Percentiles rank a stretch among this genome's conserved stretches.
Conservation (phyloP, 2,329 filamentous ascomycete genomes). For the Colletotrichum sp. region DNA sequence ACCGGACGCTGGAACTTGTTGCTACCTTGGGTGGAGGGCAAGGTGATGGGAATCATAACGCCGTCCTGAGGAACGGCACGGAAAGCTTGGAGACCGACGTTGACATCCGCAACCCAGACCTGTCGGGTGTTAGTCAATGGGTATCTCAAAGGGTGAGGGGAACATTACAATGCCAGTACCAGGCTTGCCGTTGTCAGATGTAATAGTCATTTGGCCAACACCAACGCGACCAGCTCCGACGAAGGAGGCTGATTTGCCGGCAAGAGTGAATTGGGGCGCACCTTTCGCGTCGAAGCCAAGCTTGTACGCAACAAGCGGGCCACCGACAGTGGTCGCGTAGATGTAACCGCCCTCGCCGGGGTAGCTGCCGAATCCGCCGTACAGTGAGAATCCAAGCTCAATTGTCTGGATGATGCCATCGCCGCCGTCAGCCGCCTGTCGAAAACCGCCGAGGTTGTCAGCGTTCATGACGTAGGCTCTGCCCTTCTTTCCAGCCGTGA, state of each 20-base stretch:
- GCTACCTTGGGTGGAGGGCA: slow-evolving; percentile 40
- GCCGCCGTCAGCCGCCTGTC: slow-evolving; percentile 36
- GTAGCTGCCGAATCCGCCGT: slow-evolving; percentile 42
- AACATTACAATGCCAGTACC: slow-evolving; percentile 36
- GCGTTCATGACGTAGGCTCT: slow-evolving; percentile 43
- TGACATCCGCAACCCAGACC: slow-evolving; percentile 44
- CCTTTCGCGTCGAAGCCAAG: slow-evolving; percentile 23
- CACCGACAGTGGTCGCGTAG: slow-evolving; percentile 33
- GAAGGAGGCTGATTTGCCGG: slow-evolving; percentile 27
- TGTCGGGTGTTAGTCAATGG: neutral
- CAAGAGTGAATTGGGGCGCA: slow-evolving; percentile 36
- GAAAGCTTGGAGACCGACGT: slow-evolving; percentile 42
- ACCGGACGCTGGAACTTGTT: slow-evolving; percentile 44
- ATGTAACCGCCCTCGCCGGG: slow-evolving; percentile 48
- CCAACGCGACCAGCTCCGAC: slow-evolving; percentile 32
- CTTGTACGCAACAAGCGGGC: slow-evolving; percentile 22
- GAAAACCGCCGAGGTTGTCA: slow-evolving; percentile 46
- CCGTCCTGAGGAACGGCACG: slow-evolving; percentile 43
- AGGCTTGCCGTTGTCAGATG: slow-evolving; percentile 36
- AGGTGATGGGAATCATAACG: slow-evolving; percentile 33
- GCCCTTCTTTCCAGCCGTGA: slow-evolving; percentile 43
- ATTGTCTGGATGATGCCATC: slow-evolving; percentile 42
- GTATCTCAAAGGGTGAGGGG: too few species aligned
- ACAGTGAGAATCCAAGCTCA: slow-evolving; percentile 35
- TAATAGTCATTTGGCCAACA: slow-evolving; percentile 38